Percentiles rank a stretch among this genome's conserved stretches.
Conservation (phyloP, 495 filamentous ascomycete species). For the Bryoglossum gracile region DNA sequence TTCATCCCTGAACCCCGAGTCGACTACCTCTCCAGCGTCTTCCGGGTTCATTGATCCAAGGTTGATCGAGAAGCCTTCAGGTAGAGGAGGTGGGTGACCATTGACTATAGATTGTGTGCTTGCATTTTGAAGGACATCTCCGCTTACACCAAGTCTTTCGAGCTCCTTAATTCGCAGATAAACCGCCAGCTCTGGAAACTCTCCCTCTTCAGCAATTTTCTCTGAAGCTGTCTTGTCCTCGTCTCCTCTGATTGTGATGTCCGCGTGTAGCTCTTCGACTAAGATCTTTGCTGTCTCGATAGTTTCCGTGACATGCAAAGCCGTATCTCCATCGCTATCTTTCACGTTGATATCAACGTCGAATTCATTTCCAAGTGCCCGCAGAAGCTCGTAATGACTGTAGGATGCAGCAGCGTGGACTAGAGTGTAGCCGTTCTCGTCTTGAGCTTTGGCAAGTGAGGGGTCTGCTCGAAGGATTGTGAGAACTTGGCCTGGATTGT, state of each 20-base stretch:
- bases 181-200: slow-evolving; percentile 58
- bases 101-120: slow-evolving; percentile 1
- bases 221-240: slow-evolving; percentile 66
- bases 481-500: slow-evolving; percentile 57
- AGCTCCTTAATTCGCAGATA: slow-evolving; percentile 48
- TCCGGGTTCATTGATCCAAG: slow-evolving; percentile 59
- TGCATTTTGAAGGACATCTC: slow-evolving; percentile 14
- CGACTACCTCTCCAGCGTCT: slow-evolving; percentile 45
- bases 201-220: slow-evolving; percentile 61
- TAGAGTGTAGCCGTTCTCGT: slow-evolving; percentile 83
- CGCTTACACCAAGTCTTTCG: slow-evolving; percentile 29
- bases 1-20: slow-evolving; percentile 63
- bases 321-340: slow-evolving; percentile 87
- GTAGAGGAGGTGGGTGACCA: slow-evolving; percentile 41
- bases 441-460: slow-evolving; percentile 58
- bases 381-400: slow-evolving; percentile 72
- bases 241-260: slow-evolving; percentile 51
- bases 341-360: slow-evolving; percentile 68
- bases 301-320: slow-evolving; percentile 77
- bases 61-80: slow-evolving; percentile 59
- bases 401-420: slow-evolving; percentile 91
- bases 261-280: slow-evolving; percentile 72
- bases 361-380: slow-evolving; percentile 68
- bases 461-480: slow-evolving; percentile 60
- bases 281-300: slow-evolving; percentile 66